Evolutionary conservation across 345 rosid species (phyloP).

Genomic region (Diplotaxis tenuifolia): DNA sequence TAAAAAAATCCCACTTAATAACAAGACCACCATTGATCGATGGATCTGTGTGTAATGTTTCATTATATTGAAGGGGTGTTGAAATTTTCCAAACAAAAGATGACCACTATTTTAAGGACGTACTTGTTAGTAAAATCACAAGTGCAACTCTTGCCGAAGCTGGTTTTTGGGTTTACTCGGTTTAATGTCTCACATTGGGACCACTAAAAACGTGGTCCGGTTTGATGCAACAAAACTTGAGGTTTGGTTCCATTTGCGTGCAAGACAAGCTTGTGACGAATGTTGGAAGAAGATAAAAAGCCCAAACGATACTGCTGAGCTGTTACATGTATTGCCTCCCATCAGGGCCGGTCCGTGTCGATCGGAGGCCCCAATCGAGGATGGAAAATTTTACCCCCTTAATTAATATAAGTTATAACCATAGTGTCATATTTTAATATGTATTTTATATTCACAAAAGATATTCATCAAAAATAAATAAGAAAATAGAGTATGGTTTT

Average conservation of each 20-base stretch:
- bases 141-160: too few relatives aligned
- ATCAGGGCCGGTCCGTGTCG: too few relatives aligned
- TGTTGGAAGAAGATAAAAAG: background rate
- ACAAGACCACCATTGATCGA: constrained; percentile 9
- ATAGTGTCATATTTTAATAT: too few relatives aligned
- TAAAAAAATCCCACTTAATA: background rate
- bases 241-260: background rate
- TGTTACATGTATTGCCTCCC: too few relatives aligned
- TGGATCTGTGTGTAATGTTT: constrained; percentile 10
- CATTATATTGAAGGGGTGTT: constrained; percentile 1
- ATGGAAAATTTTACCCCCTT: too few relatives aligned
- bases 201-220: background rate
- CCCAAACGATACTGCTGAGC: background rate
- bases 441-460: too few relatives aligned
- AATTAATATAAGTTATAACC: too few relatives aligned
- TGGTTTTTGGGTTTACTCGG: background rate
- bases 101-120: background rate
- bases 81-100: background rate
- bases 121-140: background rate
- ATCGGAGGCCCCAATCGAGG: too few relatives aligned
- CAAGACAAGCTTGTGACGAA: background rate
- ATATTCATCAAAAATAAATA: too few relatives aligned
- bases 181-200: background rate
- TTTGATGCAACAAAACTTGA: background rate
- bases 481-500: too few relatives aligned